Conservation (phyloP, 169 alveolate genomes). For the Eimeria acervulina region DNA sequence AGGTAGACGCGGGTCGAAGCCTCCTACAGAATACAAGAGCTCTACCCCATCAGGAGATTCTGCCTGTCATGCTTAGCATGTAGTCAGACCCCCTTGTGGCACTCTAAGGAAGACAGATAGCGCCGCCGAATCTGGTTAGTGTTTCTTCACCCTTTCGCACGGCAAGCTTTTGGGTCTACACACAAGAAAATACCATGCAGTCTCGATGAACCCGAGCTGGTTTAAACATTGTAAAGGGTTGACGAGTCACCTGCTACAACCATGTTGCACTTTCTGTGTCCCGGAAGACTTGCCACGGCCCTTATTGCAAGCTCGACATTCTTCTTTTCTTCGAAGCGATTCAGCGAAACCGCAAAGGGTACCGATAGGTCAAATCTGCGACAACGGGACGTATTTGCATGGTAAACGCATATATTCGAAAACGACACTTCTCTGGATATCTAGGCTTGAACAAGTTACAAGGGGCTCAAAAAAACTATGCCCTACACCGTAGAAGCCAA, state of each 20-base stretch:
- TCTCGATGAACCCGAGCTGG: neutral
- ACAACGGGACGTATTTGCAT: neutral
- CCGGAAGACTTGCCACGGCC: conserved; percentile 88
- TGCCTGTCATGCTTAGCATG: too few species aligned
- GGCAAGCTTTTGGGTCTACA: neutral
- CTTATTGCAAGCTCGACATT: conserved; percentile 93
- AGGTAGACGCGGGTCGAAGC: conserved; percentile 58
- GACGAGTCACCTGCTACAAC: conserved; percentile 73
- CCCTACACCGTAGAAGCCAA: neutral
- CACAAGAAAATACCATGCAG: neutral
- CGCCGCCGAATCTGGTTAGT: neutral
- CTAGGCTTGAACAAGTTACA: neutral
- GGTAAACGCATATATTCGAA: neutral
- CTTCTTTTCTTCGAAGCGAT: conserved; percentile 95
- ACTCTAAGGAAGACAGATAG: neutral
- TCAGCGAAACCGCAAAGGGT: conserved; percentile 81
- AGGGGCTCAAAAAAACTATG: neutral
- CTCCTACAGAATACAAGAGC: conserved; percentile 62
- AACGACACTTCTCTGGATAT: neutral
- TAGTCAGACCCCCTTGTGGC: neutral
- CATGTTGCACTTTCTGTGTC: conserved; percentile 70
- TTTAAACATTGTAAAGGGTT: neutral
- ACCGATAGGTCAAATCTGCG: conserved; percentile 46
- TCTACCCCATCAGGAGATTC: neutral
- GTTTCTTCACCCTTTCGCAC: neutral